phyloP scores from a whole-genome alignment of 148 eudicot species.

The Nepenthes mirabilis region DNA sequence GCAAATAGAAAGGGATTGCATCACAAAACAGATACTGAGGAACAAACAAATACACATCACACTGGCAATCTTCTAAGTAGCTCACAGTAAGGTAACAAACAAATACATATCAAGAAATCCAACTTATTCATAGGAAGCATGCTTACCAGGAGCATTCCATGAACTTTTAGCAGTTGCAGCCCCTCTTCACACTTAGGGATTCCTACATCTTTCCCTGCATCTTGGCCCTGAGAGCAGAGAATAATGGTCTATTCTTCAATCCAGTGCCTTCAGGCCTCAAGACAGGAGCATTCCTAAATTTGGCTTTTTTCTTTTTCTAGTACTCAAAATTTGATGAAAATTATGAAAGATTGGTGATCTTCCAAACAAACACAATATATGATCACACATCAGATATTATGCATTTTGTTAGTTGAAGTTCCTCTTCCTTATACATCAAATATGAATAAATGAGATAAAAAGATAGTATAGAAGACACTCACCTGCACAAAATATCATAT shows the following conservation, averaged over 20 bases:
- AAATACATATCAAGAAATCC: neutral
- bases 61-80: neutral
- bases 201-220: slow-evolving; percentile 38
- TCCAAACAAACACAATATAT: too few species aligned
- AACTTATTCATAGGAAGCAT: neutral
- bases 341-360: too few species aligned
- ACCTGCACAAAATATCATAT: neutral
- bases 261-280: slow-evolving; percentile 38
- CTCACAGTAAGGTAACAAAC: neutral
- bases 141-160: slow-evolving; percentile 44
- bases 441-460: neutral
- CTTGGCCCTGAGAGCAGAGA: slow-evolving; percentile 28
- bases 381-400: slow-evolving; percentile 12
- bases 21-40: neutral
- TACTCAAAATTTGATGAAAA: too few species aligned
- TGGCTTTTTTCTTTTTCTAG: too few species aligned
- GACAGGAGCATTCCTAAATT: slow-evolving; percentile 19
- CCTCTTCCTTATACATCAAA: slow-evolving; percentile 47
- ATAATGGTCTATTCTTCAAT: slow-evolving; percentile 32
- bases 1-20: slow-evolving; percentile 6
- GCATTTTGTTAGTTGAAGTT: slow-evolving; percentile 74
- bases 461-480: neutral
- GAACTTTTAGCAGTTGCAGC: slow-evolving; percentile 37
- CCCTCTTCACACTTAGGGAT: slow-evolving; percentile 33
- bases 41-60: too few species aligned